Conservation (phyloP, 176 grass and related monocot genomes). For the Oryza glumipatula region DNA sequence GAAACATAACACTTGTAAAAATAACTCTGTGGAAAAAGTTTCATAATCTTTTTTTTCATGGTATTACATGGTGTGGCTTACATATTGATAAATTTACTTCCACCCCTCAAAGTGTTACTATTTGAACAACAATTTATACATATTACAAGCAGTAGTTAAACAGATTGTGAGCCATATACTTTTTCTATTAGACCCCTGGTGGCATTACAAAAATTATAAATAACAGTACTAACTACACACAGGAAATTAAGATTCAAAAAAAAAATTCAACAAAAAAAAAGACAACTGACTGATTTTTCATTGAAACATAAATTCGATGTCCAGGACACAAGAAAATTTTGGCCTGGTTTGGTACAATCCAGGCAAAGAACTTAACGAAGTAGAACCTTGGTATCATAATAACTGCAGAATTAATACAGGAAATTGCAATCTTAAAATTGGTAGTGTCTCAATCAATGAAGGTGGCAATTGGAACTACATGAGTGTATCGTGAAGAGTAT, state of each 20-base stretch:
- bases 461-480: not conserved
- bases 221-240: not conserved
- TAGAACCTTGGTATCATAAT: not conserved
- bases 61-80: not conserved
- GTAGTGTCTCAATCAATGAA: not conserved
- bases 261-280: not conserved
- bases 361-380: not conserved
- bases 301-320: not conserved
- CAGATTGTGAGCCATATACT: not conserved
- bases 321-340: not conserved
- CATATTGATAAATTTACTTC: not conserved
- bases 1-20: not conserved
- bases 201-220: not conserved
- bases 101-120: not conserved
- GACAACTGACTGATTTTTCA: not conserved
- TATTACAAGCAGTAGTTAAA: not conserved
- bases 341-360: not conserved
- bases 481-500: not conserved
- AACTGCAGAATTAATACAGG: not conserved
- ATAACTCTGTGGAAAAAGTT: constrained; percentile 4
- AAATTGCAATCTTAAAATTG: not conserved
- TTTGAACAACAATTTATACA: not conserved
- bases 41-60: not conserved
- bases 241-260: not conserved
- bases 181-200: constrained; percentile 9